Base-by-base conservation (phyloP, 805 yeast species). In the Saccharomycopsis schoenii region DNA sequence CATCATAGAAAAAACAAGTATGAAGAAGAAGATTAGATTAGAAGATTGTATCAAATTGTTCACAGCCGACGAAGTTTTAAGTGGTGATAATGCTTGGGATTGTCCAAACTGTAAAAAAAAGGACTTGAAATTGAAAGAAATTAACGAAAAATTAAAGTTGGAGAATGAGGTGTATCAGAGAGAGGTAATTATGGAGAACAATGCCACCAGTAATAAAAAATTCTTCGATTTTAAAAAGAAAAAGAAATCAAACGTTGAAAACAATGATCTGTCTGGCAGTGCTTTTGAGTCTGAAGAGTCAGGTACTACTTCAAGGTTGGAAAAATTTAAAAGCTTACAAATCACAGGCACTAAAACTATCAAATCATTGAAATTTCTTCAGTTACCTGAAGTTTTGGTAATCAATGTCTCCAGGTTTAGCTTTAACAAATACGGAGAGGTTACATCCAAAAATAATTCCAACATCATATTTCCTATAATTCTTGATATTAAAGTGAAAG, bases 361-460 rank as follows among this genome's bases (percentile, higher is more conserved):
- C 19, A 93, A 94, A 71, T 79, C 84, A 21, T 75, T 92, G 63
- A 78, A 81, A 40, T 89, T 93, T 56, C 84, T 96, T 1, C 76
- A 93, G 55, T 73, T 93, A 42, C 98, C 99, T 0, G 83, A 82
- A 55, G 80, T 88, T 1, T 76, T 93, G 62, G 85, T 93, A 24
- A 82, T 93, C 54, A 97, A 93, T 71, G 79, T 93, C 64, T 91
- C 96, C 65, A 76, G 99, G 66, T 93, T 93, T 72, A 72, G 67
- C 68, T 80, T 78, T 59, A 76, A 69, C 72, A 79, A 75, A 67
- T 81, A 79, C 64, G 70, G 83, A 50, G 79, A 61, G 39, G 59
- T 54, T 25, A 25, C 60, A 12, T 58, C 84, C 1, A 83, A 83
- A 67, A 83, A 77, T 62, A 69, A 77, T 58, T 76, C 83, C 0